Percentiles rank a stretch among this genome's conserved stretches.
These are phyloP conservation scores for Yamadazyma endophytica DNA, from an alignment of 805 yeast genomes.

Conservation along the genomic window DNA sequence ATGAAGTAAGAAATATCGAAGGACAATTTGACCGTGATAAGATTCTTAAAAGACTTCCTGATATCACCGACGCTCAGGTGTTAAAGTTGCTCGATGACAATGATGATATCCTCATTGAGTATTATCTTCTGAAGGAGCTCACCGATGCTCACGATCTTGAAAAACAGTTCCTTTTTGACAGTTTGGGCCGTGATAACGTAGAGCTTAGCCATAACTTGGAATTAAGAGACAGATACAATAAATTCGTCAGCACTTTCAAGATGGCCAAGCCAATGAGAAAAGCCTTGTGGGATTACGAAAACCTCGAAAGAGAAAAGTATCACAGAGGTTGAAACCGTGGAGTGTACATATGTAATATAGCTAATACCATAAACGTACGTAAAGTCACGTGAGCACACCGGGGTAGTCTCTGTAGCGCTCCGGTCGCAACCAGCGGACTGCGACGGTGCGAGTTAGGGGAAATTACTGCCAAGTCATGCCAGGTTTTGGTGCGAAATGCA, in stretches of 20 bases:
- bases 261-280: constrained; percentile 17
- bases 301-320: constrained; percentile 11
- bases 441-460: too few relatives aligned
- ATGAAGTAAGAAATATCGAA: constrained; percentile 7
- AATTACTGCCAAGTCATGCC: too few relatives aligned
- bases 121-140: constrained; percentile 16
- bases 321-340: constrained; percentile 1
- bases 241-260: constrained; percentile 13
- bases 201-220: constrained; percentile 3
- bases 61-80: constrained; percentile 14
- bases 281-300: constrained; percentile 18
- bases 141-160: constrained; percentile 17
- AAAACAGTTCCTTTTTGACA: constrained; percentile 12
- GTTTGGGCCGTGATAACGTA: constrained; percentile 12
- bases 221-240: constrained; percentile 11
- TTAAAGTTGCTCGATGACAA: constrained; percentile 12
- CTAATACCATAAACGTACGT: too few relatives aligned
- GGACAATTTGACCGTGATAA: constrained; percentile 6
- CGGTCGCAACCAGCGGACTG: too few relatives aligned
- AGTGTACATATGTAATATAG: too few relatives aligned
- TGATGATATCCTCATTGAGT: constrained; percentile 16
- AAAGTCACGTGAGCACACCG: too few relatives aligned
- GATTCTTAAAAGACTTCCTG: constrained; percentile 4
- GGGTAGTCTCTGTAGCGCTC: too few relatives aligned
- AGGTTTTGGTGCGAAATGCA: too few relatives aligned